Percentiles rank a stretch among this genome's conserved stretches.
These are phyloP conservation scores for Orobanche coerulescens DNA, from an alignment of 257 asterid genomes.

Conservation along the genomic window DNA sequence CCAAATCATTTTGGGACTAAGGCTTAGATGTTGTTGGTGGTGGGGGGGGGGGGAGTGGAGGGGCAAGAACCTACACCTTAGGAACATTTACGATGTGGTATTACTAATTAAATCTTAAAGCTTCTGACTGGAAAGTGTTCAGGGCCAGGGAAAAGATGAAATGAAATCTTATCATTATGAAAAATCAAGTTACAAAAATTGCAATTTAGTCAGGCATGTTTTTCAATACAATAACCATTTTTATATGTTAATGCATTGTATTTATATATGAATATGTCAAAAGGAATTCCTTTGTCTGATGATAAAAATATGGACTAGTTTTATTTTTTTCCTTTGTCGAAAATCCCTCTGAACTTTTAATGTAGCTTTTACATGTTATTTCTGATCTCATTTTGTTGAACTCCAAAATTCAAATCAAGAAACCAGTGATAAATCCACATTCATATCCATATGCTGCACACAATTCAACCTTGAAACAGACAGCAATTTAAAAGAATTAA, in stretches of 20 bases:
- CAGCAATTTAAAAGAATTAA: not conserved
- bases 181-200: not conserved
- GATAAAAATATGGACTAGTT: not conserved
- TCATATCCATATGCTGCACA: not conserved
- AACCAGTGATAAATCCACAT: not conserved
- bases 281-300: not conserved
- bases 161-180: not conserved
- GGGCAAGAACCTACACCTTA: not conserved
- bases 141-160: not conserved
- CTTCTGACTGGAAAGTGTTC: not conserved
- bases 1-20: no score
- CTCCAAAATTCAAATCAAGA: not conserved
- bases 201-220: not conserved
- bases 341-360: not conserved
- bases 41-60: no score
- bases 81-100: not conserved
- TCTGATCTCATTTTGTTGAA: constrained; percentile 3
- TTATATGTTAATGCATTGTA: not conserved
- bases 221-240: not conserved
- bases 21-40: no score
- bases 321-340: no score
- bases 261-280: not conserved
- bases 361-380: not conserved
- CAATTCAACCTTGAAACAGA: constrained; percentile 13
- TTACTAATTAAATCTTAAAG: not conserved